Evolutionary conservation across 1,284 basidiomycete genomes (phyloP), one percentile per base, ranked within the genome.

Genomic region (Leccinum solheimii): DNA sequence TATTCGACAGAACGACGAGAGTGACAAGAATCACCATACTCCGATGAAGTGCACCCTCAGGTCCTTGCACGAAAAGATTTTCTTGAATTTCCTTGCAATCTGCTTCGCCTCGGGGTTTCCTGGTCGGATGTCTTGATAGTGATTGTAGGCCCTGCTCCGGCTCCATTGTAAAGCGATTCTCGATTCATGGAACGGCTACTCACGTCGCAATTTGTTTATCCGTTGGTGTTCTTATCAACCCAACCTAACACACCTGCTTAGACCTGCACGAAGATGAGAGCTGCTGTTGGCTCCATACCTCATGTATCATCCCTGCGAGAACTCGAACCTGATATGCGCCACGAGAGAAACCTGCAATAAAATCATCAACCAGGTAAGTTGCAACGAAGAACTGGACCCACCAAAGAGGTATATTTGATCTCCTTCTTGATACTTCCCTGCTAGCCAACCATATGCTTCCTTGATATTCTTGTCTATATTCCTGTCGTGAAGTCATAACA

Each of bases 371-470:
- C 13, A 8, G 2, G 6, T 19, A 3, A 14, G 19, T 2, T 2
- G 11, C 5, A 14, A 40, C 19, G 3, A 40, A 11, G 36, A 54
- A 43, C 3, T 1, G 21, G 43, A 26, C 55, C 0, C 53, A 79
- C 81, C 80, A 59, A 82, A 80, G 1, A 81, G 65, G 59, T 71
- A 81, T 45, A 82, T 80, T 9, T 64, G 66, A 59, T 81, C 80
- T 1, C 78, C 77, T 16, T 67, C 63, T 23, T 65, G 48, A 62
- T 81, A 81, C 19, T 62, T 68, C 21, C 74, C 70, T 2, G 78
- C 71, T 7, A 81, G 60, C 80, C 80, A 81, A 3, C 71, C 69
- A 66, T 81, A 81, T 0, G 75, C 80, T 5, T 50, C 23, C 23
- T 50, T 50, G 48, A 50, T 50, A 16, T 34, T 67, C 63, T 40